Base-by-base conservation (phyloP, 108 stramenopile species). In the Cyclotella choctawhatcheeana region DNA sequence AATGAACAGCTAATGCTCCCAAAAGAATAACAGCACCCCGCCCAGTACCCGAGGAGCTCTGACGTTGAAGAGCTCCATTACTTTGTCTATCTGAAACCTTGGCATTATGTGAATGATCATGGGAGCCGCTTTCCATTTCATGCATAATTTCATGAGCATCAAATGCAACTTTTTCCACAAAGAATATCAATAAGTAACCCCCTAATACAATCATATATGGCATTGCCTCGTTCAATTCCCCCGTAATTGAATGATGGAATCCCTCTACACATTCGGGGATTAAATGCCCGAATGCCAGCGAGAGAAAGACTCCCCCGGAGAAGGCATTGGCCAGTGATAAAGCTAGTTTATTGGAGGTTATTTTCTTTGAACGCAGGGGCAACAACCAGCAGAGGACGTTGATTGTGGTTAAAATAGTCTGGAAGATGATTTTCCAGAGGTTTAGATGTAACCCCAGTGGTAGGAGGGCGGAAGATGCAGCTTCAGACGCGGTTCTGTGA, bases 81-180 rank as follows among this genome's bases (percentile, higher is more conserved):
- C 43, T 20, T 20, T 40, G 14, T 10, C 16, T 24, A 20, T 60
- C n/a, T n/a, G n/a, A n/a, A n/a, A n/a, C 30, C 48, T 69, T 34
- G 17, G 52, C 37, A 33, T 59, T 52, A 64, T 74, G 64, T 5
- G 27, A 17, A 35, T 86, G 69, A 20, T 33, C 55, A 44, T 85
- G 68, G 45, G 51, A 81, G 13, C 86, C 85, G 17, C 58, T 69
- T 56, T 91, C 85, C 93, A 88, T 85, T 58, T 92, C 90, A 59
- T 93, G 84, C 83, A 96, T 71, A 29, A 95, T 83, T 33, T 86
- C 89, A 78, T 97, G 90, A 0, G 95, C 86, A 84, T 96, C 96
- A 79, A 97, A 97, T 13, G 96, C 95, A 33, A 98, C 89, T 82
- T 98, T 98, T 79, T 97, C 98, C 48, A 99, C 93, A 85, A 97